Evolutionary conservation across 2,329 filamentous ascomycete species (phyloP), one percentile per base, ranked within the genome.

Genomic region (Cladobotryum protrusum): DNA sequence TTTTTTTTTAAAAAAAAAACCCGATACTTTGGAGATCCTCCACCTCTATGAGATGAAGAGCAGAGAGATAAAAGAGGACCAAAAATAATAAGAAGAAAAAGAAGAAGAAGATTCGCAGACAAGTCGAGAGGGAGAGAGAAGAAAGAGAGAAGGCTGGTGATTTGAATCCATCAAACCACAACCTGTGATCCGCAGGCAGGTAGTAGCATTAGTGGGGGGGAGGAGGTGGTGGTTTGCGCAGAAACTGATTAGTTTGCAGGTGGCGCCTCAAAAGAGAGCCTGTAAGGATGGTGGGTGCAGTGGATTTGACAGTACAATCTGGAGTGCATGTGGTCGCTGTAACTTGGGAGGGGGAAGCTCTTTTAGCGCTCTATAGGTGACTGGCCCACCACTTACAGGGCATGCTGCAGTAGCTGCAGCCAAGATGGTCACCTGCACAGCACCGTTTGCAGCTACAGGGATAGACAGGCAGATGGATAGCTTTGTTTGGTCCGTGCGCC

Each of bases 351-450:
- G 20, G 20, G 24, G 24, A 8, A 29, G 24, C 24, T 8, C 24
- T 8, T 29, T 29, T 29, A 29, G 24, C 24, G 24, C 24, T 29
- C 24, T 29, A 29, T 29, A 29, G 24, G 24, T 29, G 24, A 29
- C 24, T 29, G 24, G 6, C 11, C 24, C 24, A 29, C 24, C 24
- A 29, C 24, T 29, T 29, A 29, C 24, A 29, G 24, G 24, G 24
- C 24, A 29, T 34, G 39, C 52, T 51, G 46, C 47, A 40, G 47
- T 43, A 49, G 47, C 50, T 53, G 50, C 54, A 50, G 50, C 44
- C 52, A 45, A 47, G 47, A 24, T 49, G 56, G 56, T 57, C 56
- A 57, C 50, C 56, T 57, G 56, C 54, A 52, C 54, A 50, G 53
- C 51, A 54, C 54, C 44, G 53, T 57, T 56, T 56, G 52, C 52